Conservation (phyloP, 2,329 filamentous ascomycete species). For the Aureobasidium sp. region DNA sequence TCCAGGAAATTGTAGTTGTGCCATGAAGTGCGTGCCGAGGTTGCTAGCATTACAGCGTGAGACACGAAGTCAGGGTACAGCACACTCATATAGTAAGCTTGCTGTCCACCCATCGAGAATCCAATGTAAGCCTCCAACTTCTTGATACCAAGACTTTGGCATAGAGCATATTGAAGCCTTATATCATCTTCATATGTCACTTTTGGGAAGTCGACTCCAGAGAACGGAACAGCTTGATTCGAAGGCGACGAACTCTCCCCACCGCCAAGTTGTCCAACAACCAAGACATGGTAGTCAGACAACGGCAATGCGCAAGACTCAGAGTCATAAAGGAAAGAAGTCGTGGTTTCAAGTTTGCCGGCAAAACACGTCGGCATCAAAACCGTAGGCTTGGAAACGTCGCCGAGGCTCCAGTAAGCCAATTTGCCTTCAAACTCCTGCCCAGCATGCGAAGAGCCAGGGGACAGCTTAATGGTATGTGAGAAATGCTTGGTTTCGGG, state of each 20-base stretch:
- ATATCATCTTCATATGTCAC: slow-evolving; percentile 45
- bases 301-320: slow-evolving; percentile 34
- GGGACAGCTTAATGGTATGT: slow-evolving; percentile 19
- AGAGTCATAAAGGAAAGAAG: slow-evolving; percentile 34
- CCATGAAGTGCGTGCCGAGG: slow-evolving; percentile 40
- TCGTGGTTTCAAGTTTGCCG: slow-evolving; percentile 42
- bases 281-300: slow-evolving; percentile 39
- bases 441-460: slow-evolving; percentile 18
- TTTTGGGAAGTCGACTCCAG: slow-evolving; percentile 34
- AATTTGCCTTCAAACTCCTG: slow-evolving; percentile 22
- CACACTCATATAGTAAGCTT: slow-evolving; percentile 45
- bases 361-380: slow-evolving; percentile 49
- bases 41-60: slow-evolving; percentile 41
- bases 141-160: slow-evolving; percentile 33
- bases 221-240: slow-evolving; percentile 30
- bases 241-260: slow-evolving; percentile 47
- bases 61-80: slow-evolving; percentile 43
- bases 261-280: slow-evolving; percentile 45
- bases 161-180: slow-evolving; percentile 40
- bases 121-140: slow-evolving; percentile 42
- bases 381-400: slow-evolving; percentile 30
- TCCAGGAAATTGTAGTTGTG: slow-evolving; percentile 51
- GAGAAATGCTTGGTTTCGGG: slow-evolving; percentile 21
- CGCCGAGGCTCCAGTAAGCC: slow-evolving; percentile 37
- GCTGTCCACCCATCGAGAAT: slow-evolving; percentile 50